These are phyloP conservation scores for Colletotrichum paranaense DNA, from an alignment of 2,329 filamentous ascomycete genomes.

Conservation along the genomic window DNA sequence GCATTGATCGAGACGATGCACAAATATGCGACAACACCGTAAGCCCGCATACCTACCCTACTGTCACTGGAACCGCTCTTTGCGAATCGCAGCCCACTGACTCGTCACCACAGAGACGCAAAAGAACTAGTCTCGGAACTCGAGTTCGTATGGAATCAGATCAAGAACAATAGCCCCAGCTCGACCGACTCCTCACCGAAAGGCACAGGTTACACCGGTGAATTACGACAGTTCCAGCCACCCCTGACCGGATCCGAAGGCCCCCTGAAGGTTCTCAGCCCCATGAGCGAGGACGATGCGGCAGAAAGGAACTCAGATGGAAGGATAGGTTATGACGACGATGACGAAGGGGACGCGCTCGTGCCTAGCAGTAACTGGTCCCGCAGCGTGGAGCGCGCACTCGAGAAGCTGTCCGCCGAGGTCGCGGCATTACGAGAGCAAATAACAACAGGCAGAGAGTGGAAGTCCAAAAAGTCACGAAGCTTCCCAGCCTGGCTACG, in stretches of 20 bases:
- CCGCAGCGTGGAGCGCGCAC: conserved; percentile 82
- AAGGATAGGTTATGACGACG: conserved; percentile 55
- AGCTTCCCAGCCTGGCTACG: conserved; percentile 76
- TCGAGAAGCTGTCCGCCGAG: conserved; percentile 92
- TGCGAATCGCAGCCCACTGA: conserved; percentile 19
- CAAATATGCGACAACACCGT: conserved; percentile 88
- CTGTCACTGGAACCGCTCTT: neutral
- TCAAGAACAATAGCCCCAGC: conserved; percentile 84
- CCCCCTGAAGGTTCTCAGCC: conserved; percentile 79
- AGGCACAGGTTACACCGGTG: conserved; percentile 47
- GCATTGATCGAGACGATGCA: conserved; percentile 98
- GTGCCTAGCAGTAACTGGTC: conserved; percentile 74
- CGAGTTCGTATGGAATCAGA: conserved; percentile 99
- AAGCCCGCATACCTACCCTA: conserved; percentile 46
- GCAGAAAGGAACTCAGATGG: conserved; percentile 66
- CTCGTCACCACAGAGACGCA: conserved; percentile 68
- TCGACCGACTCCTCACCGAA: conserved; percentile 70
- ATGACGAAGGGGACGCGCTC: conserved; percentile 56
- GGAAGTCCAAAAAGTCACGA: conserved; percentile 72
- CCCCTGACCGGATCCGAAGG: conserved; percentile 61
- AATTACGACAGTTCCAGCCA: conserved; percentile 58
- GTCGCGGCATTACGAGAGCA: conserved; percentile 93
- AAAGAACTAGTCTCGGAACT: conserved; percentile 90
- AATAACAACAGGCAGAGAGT: conserved; percentile 80
- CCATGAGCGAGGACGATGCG: conserved; percentile 87